Evolutionary conservation across 129 eudicot species (phyloP).

Genomic region (Tagetes patula): DNA sequence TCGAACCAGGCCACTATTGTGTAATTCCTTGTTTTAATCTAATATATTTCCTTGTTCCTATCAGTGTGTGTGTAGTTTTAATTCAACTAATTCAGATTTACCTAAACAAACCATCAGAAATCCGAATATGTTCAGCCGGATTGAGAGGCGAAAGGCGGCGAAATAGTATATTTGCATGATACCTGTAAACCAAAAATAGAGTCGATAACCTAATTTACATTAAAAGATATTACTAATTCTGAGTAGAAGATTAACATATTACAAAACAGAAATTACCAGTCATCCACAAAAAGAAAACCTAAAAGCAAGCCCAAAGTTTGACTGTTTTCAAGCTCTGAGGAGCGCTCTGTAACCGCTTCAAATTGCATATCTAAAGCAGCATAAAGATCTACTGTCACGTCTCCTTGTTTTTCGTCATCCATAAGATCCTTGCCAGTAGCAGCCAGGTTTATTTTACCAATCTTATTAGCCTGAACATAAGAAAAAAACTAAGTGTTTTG

Average conservation of each 20-base stretch:
- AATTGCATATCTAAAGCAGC: slow-evolving; percentile 80
- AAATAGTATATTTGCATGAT: slow-evolving; percentile 76
- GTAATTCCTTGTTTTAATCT: no score
- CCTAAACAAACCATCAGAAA: slow-evolving; percentile 84
- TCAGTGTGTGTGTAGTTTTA: neutral
- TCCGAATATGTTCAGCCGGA: slow-evolving; percentile 73
- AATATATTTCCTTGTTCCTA: no score
- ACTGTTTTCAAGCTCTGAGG: slow-evolving; percentile 80
- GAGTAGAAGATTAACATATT: slow-evolving; percentile 3
- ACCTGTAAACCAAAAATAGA: slow-evolving; percentile 51
- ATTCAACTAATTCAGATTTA: slow-evolving; percentile 29
- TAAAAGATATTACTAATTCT: neutral
- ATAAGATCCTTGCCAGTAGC: slow-evolving; percentile 99
- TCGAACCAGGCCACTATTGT: no score
- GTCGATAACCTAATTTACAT: neutral
- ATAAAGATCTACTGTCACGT: slow-evolving; percentile 91
- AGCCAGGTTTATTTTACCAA: slow-evolving; percentile 96
- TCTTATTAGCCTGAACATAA: slow-evolving; percentile 76
- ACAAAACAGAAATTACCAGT: slow-evolving; percentile 60
- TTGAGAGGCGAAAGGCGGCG: slow-evolving; percentile 79
- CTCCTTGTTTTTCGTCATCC: slow-evolving; percentile 99
- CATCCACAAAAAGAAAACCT: slow-evolving; percentile 91
- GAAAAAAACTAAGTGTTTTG: neutral
- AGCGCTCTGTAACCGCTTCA: slow-evolving; percentile 74
- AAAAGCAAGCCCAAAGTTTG: slow-evolving; percentile 86